Percentiles rank a stretch among this genome's conserved stretches.
Evolutionary conservation across 768 basidiomycete species (phyloP).

Genomic region (Tylopilus subfusipes): DNA sequence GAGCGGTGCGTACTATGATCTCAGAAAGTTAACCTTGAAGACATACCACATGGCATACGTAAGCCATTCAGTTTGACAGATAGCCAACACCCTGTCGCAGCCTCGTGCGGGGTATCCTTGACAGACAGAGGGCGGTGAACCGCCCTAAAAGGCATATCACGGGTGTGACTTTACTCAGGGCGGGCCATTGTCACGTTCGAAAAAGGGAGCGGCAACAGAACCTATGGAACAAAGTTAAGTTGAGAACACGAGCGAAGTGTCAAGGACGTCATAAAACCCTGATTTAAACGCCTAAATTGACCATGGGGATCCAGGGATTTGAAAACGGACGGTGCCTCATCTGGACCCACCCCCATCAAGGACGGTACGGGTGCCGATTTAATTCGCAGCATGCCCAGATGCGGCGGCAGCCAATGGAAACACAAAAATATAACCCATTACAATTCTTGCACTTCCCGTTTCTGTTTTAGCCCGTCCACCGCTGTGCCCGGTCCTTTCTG

Average conservation of each 20-base stretch:
- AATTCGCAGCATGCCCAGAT: constrained; percentile 6
- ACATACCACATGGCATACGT: constrained; percentile 18
- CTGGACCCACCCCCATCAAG: constrained; percentile 1
- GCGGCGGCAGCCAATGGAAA: not conserved
- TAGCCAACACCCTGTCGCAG: constrained; percentile 15
- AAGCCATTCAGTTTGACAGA: constrained; percentile 16
- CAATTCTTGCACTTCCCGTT: not conserved
- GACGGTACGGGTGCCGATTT: constrained; percentile 3
- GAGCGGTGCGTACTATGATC: constrained; percentile 9
- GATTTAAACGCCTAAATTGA: constrained; percentile 11
- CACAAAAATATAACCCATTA: not conserved
- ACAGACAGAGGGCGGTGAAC: constrained; percentile 1
- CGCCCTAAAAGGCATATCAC: constrained; percentile 18
- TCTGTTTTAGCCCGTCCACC: too few species aligned
- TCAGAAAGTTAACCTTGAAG: constrained; percentile 30
- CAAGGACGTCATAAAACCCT: constrained; percentile 28
- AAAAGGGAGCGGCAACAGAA: constrained; percentile 5
- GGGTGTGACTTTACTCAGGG: constrained; percentile 12
- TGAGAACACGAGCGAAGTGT: constrained; percentile 9
- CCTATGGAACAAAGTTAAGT: constrained; percentile 27
- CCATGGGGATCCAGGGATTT: constrained; percentile 7
- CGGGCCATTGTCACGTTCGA: constrained; percentile 3
- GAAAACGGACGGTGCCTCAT: not conserved
- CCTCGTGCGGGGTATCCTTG: constrained; percentile 16
- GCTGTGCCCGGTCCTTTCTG: not conserved